Percentiles rank a stretch among this genome's conserved stretches.
Conservation (phyloP, 768 basidiomycete genomes). For the Mycena filopes region DNA sequence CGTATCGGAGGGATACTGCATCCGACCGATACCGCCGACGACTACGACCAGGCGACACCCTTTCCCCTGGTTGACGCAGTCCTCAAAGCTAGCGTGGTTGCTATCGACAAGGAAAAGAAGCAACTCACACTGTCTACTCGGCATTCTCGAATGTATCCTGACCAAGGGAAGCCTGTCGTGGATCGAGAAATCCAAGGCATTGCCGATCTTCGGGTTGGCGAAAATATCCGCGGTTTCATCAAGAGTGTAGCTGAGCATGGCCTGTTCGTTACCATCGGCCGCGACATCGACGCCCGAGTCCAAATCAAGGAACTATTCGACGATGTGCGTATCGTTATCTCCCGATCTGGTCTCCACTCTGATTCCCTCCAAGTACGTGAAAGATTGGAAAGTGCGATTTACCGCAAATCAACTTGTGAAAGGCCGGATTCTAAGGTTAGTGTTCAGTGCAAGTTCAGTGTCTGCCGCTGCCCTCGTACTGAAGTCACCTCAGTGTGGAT, state of each 20-base stretch:
- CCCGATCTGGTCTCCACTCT: slow-evolving; percentile 2
- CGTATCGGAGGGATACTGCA: slow-evolving; percentile 82
- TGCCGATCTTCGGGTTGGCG: slow-evolving; percentile 74
- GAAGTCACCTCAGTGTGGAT: slow-evolving; percentile 67
- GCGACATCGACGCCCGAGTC: slow-evolving; percentile 88
- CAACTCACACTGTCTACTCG: slow-evolving; percentile 86
- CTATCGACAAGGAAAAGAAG: slow-evolving; percentile 71
- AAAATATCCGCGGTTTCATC: slow-evolving; percentile 87
- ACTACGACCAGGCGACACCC: slow-evolving; percentile 69
- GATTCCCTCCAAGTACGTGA: slow-evolving; percentile 75
- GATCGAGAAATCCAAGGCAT: slow-evolving; percentile 77
- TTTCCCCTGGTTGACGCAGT: slow-evolving; percentile 74
- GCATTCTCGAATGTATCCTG: slow-evolving; percentile 71
- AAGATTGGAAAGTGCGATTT: slow-evolving; percentile 94
- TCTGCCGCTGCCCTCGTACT: slow-evolving; percentile 11
- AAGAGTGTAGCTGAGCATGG: slow-evolving; percentile 90
- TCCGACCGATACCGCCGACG: slow-evolving; percentile 84
- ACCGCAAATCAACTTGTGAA: slow-evolving; percentile 84
- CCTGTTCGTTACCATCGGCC: slow-evolving; percentile 87
- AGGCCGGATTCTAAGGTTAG: slow-evolving; percentile 82
- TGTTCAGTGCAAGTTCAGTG: not conserved
- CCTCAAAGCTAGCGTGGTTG: slow-evolving; percentile 77
- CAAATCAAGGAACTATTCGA: slow-evolving; percentile 96
- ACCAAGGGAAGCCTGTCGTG: slow-evolving; percentile 57
- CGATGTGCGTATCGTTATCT: slow-evolving; percentile 64